phyloP scores from a whole-genome alignment of 1,284 basidiomycete species.

The Cryptococcus jaspeensis region DNA sequence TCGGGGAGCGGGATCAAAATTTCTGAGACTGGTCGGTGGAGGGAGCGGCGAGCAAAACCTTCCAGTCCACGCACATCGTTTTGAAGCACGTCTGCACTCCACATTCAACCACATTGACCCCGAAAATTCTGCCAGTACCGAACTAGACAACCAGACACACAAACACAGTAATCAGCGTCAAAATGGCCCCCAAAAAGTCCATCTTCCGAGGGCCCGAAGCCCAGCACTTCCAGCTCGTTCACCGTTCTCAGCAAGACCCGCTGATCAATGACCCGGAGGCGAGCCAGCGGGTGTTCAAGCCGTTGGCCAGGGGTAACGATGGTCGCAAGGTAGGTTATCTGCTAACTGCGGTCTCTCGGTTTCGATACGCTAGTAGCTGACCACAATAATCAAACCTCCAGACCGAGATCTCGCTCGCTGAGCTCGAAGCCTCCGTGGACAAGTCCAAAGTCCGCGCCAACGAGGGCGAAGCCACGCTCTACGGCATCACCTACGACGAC shows the following conservation, averaged over 20 bases:
- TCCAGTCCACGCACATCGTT: background rate
- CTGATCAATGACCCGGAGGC: constrained; percentile 92
- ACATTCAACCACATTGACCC: background rate
- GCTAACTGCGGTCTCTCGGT: background rate
- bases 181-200: constrained; percentile 58
- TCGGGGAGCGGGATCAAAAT: constrained; percentile 22
- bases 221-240: constrained; percentile 94
- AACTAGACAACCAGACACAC: background rate
- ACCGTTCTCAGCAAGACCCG: constrained; percentile 93
- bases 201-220: constrained; percentile 85
- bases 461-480: constrained; percentile 80
- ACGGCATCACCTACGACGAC: constrained; percentile 95
- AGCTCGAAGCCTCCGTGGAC: constrained; percentile 53
- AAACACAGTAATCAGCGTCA: constrained; percentile 1
- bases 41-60: background rate
- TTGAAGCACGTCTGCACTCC: background rate
- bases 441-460: constrained; percentile 46
- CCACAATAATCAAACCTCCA: background rate
- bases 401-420: constrained; percentile 54
- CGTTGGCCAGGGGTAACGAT: constrained; percentile 68
- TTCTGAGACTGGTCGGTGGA: constrained; percentile 10
- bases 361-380: background rate
- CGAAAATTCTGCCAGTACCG: background rate
- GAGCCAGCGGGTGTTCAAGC: constrained; percentile 81
- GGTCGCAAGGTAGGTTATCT: constrained; percentile 55